Conservation (phyloP, 768 basidiomycete species). For the Crepidotus variabilis region DNA sequence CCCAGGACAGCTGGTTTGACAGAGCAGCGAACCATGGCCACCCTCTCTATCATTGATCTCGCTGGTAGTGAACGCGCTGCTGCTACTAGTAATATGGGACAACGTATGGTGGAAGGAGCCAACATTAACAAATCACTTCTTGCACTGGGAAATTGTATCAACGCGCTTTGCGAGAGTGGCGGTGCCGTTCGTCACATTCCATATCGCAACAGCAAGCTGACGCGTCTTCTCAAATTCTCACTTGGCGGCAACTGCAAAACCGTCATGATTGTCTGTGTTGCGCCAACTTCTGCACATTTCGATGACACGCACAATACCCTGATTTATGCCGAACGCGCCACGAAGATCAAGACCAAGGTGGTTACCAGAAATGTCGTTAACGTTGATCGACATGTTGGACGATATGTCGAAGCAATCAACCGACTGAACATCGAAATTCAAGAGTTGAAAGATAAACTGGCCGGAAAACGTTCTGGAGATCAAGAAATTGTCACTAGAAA, state of each 20-base stretch:
- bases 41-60: conserved; percentile 95
- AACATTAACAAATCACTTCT: conserved; percentile 99
- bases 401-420: conserved; percentile 93
- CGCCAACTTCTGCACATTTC: conserved; percentile 92
- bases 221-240: conserved; percentile 94
- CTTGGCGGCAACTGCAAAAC: conserved; percentile 99
- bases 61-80: conserved; percentile 97
- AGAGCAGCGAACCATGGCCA: conserved; percentile 81
- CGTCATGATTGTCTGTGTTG: conserved; percentile 98
- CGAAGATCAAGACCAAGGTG: conserved; percentile 97
- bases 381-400: conserved; percentile 91
- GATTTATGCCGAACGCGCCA: conserved; percentile 95
- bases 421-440: conserved; percentile 80
- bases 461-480: conserved; percentile 64
- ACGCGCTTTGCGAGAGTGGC: conserved; percentile 94
- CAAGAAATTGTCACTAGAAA: conserved; percentile 61
- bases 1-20: conserved; percentile 83
- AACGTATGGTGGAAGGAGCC: conserved; percentile 97
- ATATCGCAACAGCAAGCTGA: conserved; percentile 98
- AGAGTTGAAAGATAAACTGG: conserved; percentile 82
- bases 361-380: conserved; percentile 94
- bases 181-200: conserved; percentile 88
- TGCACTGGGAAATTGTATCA: conserved; percentile 97
- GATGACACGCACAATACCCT: conserved; percentile 99
- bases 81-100: conserved; percentile 95